Percentiles rank a stretch among this genome's conserved stretches.
These are phyloP conservation scores for Pyrenochaeta sp. DNA, from an alignment of 2,329 filamentous ascomycete species.

Conservation along the genomic window DNA sequence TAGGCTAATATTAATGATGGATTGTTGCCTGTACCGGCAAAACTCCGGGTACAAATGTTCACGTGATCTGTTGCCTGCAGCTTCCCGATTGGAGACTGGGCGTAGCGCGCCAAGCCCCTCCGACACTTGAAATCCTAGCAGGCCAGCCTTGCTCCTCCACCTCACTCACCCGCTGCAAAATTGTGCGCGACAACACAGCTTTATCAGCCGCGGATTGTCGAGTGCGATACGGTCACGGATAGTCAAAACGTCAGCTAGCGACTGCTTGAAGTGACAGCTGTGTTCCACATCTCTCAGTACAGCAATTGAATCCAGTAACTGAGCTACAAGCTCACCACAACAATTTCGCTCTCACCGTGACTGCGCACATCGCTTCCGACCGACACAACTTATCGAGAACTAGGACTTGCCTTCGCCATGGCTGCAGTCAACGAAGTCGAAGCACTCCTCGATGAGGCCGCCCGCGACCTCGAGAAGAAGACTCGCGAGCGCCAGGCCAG, in stretches of 20 bases:
- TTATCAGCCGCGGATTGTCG: constrained; percentile 23
- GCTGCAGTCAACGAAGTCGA: constrained; percentile 76
- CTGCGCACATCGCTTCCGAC: constrained; percentile 28
- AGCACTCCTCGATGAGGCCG: constrained; percentile 77
- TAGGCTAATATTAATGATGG: constrained; percentile 18
- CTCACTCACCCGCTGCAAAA: constrained; percentile 17
- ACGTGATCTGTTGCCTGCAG: constrained; percentile 2
- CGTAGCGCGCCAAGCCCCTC: not conserved
- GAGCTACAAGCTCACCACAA: constrained; percentile 30
- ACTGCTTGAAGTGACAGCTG: constrained; percentile 22
- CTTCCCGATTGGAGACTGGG: constrained; percentile 1
- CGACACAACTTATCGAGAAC: constrained; percentile 36
- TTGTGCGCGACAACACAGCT: constrained; percentile 20
- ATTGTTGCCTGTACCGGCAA: not conserved
- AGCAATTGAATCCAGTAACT: constrained; percentile 31
- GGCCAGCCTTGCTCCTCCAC: constrained; percentile 10
- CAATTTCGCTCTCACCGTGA: constrained; percentile 33
- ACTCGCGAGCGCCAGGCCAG: constrained; percentile 22
- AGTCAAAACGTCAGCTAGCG: constrained; percentile 21
- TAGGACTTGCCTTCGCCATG: constrained; percentile 29
- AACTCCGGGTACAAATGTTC: not conserved
- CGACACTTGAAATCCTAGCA: constrained; percentile 8
- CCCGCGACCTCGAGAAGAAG: constrained; percentile 31
- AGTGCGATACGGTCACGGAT: constrained; percentile 18
- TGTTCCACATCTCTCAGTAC: constrained; percentile 22